These are phyloP conservation scores for Fraxinus albicans DNA, from an alignment of 305 asterid genomes.

Conservation along the genomic window DNA sequence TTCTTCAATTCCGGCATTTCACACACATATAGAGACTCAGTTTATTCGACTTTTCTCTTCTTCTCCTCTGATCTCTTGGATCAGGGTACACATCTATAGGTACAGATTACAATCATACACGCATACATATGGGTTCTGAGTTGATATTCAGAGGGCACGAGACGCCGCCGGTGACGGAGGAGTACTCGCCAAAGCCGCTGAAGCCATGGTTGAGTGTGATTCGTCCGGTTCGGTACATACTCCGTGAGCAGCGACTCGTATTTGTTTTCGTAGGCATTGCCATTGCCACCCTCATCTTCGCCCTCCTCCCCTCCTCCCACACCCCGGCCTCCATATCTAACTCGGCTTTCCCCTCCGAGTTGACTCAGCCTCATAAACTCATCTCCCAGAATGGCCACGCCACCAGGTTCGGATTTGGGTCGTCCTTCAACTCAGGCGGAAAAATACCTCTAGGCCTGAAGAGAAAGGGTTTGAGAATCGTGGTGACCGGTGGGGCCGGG, in stretches of 20 bases:
- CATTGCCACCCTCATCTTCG: constrained; percentile 60
- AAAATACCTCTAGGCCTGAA: constrained; percentile 77
- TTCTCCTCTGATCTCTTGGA: background rate
- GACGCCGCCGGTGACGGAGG: constrained; percentile 43
- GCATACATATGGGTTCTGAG: constrained; percentile 61
- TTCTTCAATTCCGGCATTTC: constrained; percentile 4
- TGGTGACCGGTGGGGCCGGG: constrained; percentile 97
- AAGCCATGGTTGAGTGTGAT: constrained; percentile 67
- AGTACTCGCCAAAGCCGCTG: constrained; percentile 73
- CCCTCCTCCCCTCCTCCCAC: constrained; percentile 35
- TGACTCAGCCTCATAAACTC: constrained; percentile 36
- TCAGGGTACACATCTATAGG: background rate
- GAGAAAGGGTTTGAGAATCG: constrained; percentile 69
- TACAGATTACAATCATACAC: background rate
- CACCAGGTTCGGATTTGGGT: constrained; percentile 34
- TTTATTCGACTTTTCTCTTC: background rate
- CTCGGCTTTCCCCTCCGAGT: constrained; percentile 29
- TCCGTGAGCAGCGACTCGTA: constrained; percentile 83
- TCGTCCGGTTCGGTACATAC: constrained; percentile 70
- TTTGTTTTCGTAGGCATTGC: constrained; percentile 81
- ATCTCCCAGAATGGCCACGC: constrained; percentile 52
- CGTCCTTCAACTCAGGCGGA: constrained; percentile 51
- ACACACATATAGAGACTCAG: background rate
- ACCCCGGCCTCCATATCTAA: constrained; percentile 25
- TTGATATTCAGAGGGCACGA: constrained; percentile 85